Evolutionary conservation across 2,329 filamentous ascomycete genomes (phyloP).

Genomic region (Xylaria sp.): DNA sequence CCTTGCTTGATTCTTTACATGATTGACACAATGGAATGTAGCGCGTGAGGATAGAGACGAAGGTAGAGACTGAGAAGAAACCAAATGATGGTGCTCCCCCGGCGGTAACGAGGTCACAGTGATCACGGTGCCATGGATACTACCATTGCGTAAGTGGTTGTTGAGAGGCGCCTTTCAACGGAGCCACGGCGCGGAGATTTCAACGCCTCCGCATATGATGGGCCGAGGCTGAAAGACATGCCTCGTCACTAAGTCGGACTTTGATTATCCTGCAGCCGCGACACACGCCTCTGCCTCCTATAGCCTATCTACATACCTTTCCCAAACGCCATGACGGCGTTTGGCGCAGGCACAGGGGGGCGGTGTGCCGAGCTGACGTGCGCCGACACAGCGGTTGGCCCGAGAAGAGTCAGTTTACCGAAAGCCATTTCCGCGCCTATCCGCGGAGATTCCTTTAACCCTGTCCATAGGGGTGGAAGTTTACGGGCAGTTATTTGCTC

Average conservation of each 20-base stretch:
- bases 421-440: conserved; percentile 60
- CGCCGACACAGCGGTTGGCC: conserved; percentile 66
- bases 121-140: conserved; percentile 62
- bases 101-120: conserved; percentile 72
- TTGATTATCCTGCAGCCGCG: conserved; percentile 69
- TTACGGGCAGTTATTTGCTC: neutral
- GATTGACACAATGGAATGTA: conserved; percentile 61
- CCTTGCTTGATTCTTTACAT: conserved; percentile 45
- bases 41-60: conserved; percentile 69
- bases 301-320: conserved; percentile 38
- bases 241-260: conserved; percentile 66
- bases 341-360: conserved; percentile 50
- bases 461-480: too few species aligned
- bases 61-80: neutral
- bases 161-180: conserved; percentile 67
- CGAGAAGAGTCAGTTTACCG: conserved; percentile 66
- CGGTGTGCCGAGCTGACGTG: conserved; percentile 51
- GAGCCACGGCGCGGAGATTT: conserved; percentile 69
- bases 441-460: conserved; percentile 67
- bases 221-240: conserved; percentile 58
- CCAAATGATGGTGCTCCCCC: conserved; percentile 75
- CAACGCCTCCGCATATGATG: conserved; percentile 61
- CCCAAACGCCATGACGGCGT: conserved; percentile 57
- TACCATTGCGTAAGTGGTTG: conserved; percentile 39
- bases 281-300: too few species aligned